Percentiles rank a stretch among this genome's conserved stretches.
These are phyloP conservation scores for Pichia eremophila DNA, from an alignment of 805 yeast species.

Conservation along the genomic window DNA sequence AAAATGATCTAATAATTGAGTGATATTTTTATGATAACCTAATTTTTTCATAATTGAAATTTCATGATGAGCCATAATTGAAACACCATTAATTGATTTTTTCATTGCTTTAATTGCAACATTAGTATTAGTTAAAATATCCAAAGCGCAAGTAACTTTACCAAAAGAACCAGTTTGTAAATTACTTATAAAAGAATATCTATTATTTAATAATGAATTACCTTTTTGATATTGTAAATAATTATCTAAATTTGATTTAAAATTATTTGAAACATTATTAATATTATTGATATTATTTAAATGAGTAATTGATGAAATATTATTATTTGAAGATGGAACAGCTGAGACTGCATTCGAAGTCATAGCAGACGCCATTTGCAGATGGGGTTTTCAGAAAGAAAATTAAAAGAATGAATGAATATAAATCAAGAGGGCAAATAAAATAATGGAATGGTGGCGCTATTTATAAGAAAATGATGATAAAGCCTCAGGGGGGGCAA, in stretches of 20 bases:
- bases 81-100: constrained; percentile 33
- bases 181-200: constrained; percentile 34
- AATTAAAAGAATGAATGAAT: not conserved
- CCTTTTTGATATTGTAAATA: constrained; percentile 34
- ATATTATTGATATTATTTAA: constrained; percentile 2
- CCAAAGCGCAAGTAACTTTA: constrained; percentile 44
- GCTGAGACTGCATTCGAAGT: not conserved
- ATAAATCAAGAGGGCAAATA: not conserved
- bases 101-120: constrained; percentile 51
- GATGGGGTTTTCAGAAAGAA: not conserved
- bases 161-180: constrained; percentile 57
- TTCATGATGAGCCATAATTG: constrained; percentile 46
- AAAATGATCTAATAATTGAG: constrained; percentile 48
- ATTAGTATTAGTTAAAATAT: constrained; percentile 21
- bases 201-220: constrained; percentile 24
- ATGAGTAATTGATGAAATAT: not conserved
- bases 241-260: constrained; percentile 27
- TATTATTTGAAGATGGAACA: not conserved
- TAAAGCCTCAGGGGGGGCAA: not conserved
- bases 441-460: not conserved
- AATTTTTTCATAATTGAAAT: constrained; percentile 32
- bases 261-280: constrained; percentile 8
- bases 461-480: not conserved
- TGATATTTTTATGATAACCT: constrained; percentile 44
- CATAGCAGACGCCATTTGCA: not conserved